Percentiles rank a stretch among this genome's conserved stretches.
These are phyloP conservation scores for Mucor circinelloides DNA, from an alignment of 371 early-diverging fungal genomes.

Conservation along the genomic window DNA sequence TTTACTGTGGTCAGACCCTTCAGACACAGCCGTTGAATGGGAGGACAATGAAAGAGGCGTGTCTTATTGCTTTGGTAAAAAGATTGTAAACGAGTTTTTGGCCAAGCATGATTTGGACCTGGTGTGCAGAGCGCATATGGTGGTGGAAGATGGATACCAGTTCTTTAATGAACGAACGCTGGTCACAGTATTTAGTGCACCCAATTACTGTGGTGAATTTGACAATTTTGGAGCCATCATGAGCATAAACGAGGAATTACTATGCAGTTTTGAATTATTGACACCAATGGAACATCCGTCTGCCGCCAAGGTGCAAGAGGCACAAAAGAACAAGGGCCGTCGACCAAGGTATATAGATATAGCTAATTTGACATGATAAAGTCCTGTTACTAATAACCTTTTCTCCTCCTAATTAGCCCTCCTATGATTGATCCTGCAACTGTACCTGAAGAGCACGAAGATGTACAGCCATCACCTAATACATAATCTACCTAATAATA, in stretches of 20 bases:
- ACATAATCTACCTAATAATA: no score
- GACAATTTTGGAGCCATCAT: conserved; percentile 94
- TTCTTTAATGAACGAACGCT: conserved; percentile 92
- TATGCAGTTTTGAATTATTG: conserved; percentile 79
- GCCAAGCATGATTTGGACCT: conserved; percentile 84
- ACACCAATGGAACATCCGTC: conserved; percentile 53
- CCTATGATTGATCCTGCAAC: conserved; percentile 26
- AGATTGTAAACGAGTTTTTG: conserved; percentile 87
- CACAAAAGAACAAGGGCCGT: conserved; percentile 32
- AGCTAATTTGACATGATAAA: background rate
- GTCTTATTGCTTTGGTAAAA: conserved; percentile 90
- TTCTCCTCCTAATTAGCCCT: conserved; percentile 9
- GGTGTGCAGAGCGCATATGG: conserved; percentile 97
- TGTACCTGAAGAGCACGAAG: conserved; percentile 20
- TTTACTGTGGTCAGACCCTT: conserved; percentile 91
- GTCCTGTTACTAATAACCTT: no score
- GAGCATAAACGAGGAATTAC: conserved; percentile 90
- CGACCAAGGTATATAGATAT: conserved; percentile 32
- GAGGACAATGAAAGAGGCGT: conserved; percentile 99
- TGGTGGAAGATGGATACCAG: conserved; percentile 93
- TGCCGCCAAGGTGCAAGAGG: conserved; percentile 54
- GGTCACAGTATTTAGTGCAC: conserved; percentile 95
- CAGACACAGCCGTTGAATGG: conserved; percentile 81
- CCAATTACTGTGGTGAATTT: no score
- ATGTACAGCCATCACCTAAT: background rate